Percentiles rank a stretch among this genome's conserved stretches.
Conservation (phyloP, 441 rosid species). For the Gossypium aridum region DNA sequence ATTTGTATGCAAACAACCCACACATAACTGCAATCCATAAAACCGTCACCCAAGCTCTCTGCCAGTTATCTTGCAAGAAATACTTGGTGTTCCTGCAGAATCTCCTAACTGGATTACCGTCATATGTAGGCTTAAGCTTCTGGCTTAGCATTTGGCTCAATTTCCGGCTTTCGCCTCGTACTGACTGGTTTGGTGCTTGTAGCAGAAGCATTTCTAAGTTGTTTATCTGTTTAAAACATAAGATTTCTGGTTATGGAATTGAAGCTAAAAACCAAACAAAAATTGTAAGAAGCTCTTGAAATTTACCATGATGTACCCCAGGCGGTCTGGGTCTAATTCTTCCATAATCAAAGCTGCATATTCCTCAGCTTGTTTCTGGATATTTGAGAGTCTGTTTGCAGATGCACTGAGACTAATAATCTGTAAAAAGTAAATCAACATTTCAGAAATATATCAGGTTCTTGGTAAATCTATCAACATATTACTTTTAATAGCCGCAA, state of each 20-base stretch:
- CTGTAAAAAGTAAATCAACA: conserved; percentile 15
- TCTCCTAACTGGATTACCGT: conserved; percentile 24
- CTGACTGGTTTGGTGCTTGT: conserved; percentile 26
- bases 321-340: conserved; percentile 36
- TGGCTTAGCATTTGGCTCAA: conserved; percentile 48
- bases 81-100: conserved; percentile 24
- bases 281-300: background rate
- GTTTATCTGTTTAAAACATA: conserved; percentile 32
- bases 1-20: conserved; percentile 48
- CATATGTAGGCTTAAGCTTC: conserved; percentile 35
- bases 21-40: conserved; percentile 42
- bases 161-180: conserved; percentile 27
- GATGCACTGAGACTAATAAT: conserved; percentile 47
- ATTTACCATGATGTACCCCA: conserved; percentile 43
- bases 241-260: background rate
- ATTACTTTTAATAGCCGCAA: background rate
- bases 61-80: conserved; percentile 51
- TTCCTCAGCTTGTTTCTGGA: conserved; percentile 34
- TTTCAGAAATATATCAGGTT: background rate
- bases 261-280: background rate
- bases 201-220: conserved; percentile 38
- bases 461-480: background rate
- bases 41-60: conserved; percentile 52
- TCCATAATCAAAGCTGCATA: conserved; percentile 57
- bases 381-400: conserved; percentile 36